Evolutionary conservation across 2,329 filamentous ascomycete species (phyloP), one percentile per base, ranked within the genome.

Genomic region (Trichoderma arundinaceum): DNA sequence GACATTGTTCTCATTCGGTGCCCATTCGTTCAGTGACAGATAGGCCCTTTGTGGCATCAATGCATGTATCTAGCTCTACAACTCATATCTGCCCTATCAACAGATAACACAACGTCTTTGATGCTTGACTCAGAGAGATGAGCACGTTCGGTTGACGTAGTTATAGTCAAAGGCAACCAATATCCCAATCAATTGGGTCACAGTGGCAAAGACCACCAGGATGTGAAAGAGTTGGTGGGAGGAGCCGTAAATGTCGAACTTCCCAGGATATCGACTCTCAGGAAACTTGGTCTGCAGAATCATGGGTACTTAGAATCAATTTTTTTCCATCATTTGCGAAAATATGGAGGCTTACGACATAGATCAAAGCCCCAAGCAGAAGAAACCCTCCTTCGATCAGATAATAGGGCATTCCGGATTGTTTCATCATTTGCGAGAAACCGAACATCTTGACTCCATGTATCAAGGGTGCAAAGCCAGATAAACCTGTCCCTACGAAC

Each of bases 191-290:
- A 52, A 43, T 19, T 61, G 58, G 2, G 46, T 32, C 35, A 52
- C 46, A 19, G 58, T 61, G 19, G 58, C 58, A 4, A 43, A 41
- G 46, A 61, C 58, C 2, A 61, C 58, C 7, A 61, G 19, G 12
- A 61, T 52, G 35, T 61, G 58, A 43, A 61, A 61, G 15, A 61
- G 58, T 35, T 61, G 58, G 10, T 61, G 58, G 10, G 58, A 61
- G 15, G 58, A 43, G 46, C 58, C 58, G 43, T 52, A 61, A 2
- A 61, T 61, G 35, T 61, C 58, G 15, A 61, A 61, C 52, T 43
- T 61, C 10, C 58, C 58, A 22, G 58, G 58, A 17, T 19, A 61
- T 33, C 46, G 58, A 10, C 58, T 52, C 10, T 61, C 58, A 35
- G 58, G 58, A 33, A 61, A 61, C 15, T 52, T 61, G 46, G 58